A percentile compares a stretch with the other conserved stretches of the same genome.
phyloP scores from a whole-genome alignment of 169 alveolate genomes.

The Neospora caninum region DNA sequence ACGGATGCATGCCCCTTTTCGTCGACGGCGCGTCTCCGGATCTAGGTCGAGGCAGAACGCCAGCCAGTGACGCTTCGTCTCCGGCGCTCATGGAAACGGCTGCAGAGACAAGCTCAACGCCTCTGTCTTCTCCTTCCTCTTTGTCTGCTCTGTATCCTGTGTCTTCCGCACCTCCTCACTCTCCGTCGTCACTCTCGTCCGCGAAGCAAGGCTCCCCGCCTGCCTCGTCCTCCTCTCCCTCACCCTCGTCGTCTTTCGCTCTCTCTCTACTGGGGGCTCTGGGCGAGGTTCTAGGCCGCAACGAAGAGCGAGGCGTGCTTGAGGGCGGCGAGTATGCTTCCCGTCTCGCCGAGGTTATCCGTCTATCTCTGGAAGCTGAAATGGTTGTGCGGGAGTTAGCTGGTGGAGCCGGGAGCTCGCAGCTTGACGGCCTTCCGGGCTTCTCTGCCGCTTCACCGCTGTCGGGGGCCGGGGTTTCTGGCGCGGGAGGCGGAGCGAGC shows the following conservation, averaged over 20 bases:
- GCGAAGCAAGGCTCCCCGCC: too few relatives aligned
- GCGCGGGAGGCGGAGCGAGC: conserved; percentile 42
- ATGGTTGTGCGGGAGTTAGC: conserved; percentile 61
- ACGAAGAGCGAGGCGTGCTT: conserved; percentile 57
- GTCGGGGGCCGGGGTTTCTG: conserved; percentile 8
- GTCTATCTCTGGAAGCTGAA: conserved; percentile 60
- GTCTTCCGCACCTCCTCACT: not conserved
- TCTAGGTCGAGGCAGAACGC: not conserved
- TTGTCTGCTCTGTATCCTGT: not conserved
- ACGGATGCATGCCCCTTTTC: conserved; percentile 7
- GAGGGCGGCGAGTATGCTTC: conserved; percentile 64
- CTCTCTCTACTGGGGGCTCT: not conserved
- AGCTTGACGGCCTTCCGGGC: conserved; percentile 29
- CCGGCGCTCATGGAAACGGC: not conserved
- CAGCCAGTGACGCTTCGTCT: not conserved
- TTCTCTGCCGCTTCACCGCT: not conserved
- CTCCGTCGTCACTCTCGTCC: not conserved
- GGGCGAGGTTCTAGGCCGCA: conserved; percentile 20
- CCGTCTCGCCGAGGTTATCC: conserved; percentile 39
- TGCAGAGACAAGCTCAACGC: not conserved
- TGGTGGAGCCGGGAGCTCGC: conserved; percentile 48
- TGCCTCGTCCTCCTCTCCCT: not conserved
- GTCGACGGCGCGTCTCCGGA: not conserved
- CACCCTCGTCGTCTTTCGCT: not conserved
- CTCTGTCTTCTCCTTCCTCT: not conserved